These are phyloP conservation scores for Colletotrichum noveboracense DNA, from an alignment of 2,329 filamentous ascomycete genomes.

Conservation along the genomic window DNA sequence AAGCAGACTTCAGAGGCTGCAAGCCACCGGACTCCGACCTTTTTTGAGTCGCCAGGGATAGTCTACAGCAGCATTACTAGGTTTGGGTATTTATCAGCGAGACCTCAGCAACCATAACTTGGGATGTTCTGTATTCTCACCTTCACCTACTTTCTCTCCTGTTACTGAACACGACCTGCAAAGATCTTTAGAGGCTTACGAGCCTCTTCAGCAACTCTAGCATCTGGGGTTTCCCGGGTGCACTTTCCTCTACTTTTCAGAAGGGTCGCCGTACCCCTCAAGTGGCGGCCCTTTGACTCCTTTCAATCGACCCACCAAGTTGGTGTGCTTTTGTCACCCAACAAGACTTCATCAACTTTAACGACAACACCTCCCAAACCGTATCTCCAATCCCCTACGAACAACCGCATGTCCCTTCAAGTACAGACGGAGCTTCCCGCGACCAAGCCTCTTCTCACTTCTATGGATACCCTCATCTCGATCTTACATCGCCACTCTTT, in stretches of 20 bases:
- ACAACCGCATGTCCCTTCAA: background rate
- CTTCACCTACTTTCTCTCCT: background rate
- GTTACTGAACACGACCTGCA: accelerated
- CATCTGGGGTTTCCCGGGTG: background rate
- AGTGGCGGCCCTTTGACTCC: background rate
- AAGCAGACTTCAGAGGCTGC: background rate
- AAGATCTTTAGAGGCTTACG: background rate
- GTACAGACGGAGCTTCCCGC: background rate
- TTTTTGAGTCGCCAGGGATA: background rate
- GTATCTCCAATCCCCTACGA: background rate
- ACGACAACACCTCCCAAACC: background rate
- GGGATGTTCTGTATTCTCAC: accelerated
- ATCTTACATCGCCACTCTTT: background rate
- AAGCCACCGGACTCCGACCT: background rate
- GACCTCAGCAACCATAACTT: background rate
- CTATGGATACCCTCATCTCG: background rate
- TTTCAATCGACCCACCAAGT: background rate
- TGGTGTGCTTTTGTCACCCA: background rate
- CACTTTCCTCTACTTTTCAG: accelerated
- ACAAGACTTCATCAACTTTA: background rate
- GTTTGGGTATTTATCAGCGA: background rate
- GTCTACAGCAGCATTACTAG: background rate
- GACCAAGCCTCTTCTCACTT: background rate
- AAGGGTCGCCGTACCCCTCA: background rate
- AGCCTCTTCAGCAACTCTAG: background rate